These are phyloP conservation scores for Trypanosoma theileri DNA, from an alignment of 208 protist species.

Conservation along the genomic window DNA sequence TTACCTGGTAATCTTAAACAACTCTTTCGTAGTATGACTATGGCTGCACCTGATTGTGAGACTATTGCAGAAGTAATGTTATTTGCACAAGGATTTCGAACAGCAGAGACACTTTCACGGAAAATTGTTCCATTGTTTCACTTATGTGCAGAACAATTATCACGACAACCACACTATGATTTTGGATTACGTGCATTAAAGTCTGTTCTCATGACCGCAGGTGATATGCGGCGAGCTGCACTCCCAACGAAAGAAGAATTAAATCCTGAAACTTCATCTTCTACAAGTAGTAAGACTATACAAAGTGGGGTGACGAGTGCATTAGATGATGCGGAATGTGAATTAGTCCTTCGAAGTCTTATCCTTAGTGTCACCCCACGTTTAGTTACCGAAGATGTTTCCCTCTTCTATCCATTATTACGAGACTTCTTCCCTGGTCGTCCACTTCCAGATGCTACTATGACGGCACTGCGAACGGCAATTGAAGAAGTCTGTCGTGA, in stretches of 20 bases:
- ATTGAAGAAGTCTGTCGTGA: slow-evolving; percentile 85
- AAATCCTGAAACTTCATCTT: slow-evolving; percentile 1
- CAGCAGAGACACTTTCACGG: slow-evolving; percentile 94
- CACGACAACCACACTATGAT: slow-evolving; percentile 99
- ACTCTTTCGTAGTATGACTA: slow-evolving; percentile 99
- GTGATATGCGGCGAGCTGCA: slow-evolving; percentile 90
- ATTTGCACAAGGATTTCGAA: slow-evolving; percentile 99
- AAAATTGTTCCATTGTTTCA: slow-evolving; percentile 99
- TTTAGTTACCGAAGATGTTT: slow-evolving; percentile 95
- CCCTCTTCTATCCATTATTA: slow-evolving; percentile 94
- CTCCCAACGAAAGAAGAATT: not conserved
- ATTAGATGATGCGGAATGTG: slow-evolving; percentile 73
- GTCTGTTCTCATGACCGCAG: slow-evolving; percentile 97
- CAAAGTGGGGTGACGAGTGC: too few species aligned
- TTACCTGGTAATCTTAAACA: slow-evolving; percentile 99
- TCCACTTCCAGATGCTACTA: slow-evolving; percentile 37
- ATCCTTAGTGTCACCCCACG: slow-evolving; percentile 98
- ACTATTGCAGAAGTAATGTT: slow-evolving; percentile 99
- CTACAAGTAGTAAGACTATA: slow-evolving; percentile 9
- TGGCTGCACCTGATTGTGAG: slow-evolving; percentile 98
- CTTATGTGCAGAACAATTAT: slow-evolving; percentile 98
- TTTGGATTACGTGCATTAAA: slow-evolving; percentile 99
- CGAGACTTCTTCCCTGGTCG: slow-evolving; percentile 97
- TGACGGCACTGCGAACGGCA: slow-evolving; percentile 60
- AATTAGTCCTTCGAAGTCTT: slow-evolving; percentile 93